Evolutionary conservation across 352 stramenopile genomes (phyloP).

Genomic region (Globisporangium paddicum): DNA sequence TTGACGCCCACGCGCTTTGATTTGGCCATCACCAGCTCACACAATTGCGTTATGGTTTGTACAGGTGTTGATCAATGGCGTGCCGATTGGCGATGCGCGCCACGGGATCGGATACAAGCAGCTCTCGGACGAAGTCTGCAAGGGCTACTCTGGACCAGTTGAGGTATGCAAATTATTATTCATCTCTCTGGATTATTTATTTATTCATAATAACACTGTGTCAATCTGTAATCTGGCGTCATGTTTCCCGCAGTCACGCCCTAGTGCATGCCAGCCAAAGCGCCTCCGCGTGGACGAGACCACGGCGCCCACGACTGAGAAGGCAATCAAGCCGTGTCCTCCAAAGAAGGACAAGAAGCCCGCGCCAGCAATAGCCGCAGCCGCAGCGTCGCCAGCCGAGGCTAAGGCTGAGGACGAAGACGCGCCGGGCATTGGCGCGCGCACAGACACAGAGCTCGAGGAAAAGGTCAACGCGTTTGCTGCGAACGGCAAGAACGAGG

Average conservation of each 20-base stretch:
- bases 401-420: slow-evolving; percentile 37
- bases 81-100: slow-evolving; percentile 44
- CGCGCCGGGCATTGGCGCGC: slow-evolving; percentile 56
- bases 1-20: too few species aligned
- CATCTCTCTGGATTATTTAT: neutral
- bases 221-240: neutral
- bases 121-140: slow-evolving; percentile 61
- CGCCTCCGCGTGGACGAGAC: slow-evolving; percentile 43
- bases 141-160: slow-evolving; percentile 51
- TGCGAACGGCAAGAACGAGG: slow-evolving; percentile 7
- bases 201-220: neutral
- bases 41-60: neutral
- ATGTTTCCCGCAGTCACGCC: slow-evolving; percentile 23
- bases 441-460: slow-evolving; percentile 16
- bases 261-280: slow-evolving; percentile 54
- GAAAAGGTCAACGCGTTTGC: slow-evolving; percentile 10
- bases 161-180: slow-evolving; percentile 18
- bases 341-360: slow-evolving; percentile 55
- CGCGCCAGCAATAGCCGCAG: neutral
- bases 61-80: slow-evolving; percentile 59
- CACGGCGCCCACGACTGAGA: slow-evolving; percentile 28
- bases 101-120: slow-evolving; percentile 66
- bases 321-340: slow-evolving; percentile 60
- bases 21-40: neutral
- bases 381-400: neutral